Percentiles rank a stretch among this genome's conserved stretches.
phyloP scores from a whole-genome alignment of 768 basidiomycete genomes.

The Arthromyces matolae region DNA sequence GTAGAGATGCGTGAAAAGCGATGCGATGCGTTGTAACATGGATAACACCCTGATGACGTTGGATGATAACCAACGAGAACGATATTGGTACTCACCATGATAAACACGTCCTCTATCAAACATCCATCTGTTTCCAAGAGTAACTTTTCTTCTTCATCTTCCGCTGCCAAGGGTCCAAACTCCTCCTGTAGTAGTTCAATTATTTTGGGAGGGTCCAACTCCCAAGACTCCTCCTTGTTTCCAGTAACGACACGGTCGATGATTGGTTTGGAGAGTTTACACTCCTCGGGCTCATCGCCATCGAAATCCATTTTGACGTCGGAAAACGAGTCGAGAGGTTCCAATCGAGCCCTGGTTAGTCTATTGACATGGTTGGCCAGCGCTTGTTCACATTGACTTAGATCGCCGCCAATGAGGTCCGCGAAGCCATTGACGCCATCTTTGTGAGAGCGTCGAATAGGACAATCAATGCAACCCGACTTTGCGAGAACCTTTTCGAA shows the following conservation, averaged over 20 bases:
- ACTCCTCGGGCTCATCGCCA: neutral
- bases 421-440: slow-evolving; percentile 33
- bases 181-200: slow-evolving; percentile 50
- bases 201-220: slow-evolving; percentile 44
- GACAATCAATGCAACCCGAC: slow-evolving; percentile 21
- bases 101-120: slow-evolving; percentile 44
- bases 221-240: slow-evolving; percentile 25
- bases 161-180: slow-evolving; percentile 48
- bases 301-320: neutral
- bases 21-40: slow-evolving; percentile 65
- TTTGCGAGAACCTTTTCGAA: slow-evolving; percentile 33
- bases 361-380: slow-evolving; percentile 33
- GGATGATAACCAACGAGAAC: neutral
- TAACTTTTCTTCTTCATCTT: slow-evolving; percentile 45
- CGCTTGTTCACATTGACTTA: slow-evolving; percentile 31
- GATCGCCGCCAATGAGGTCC: slow-evolving; percentile 40
- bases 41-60: slow-evolving; percentile 43
- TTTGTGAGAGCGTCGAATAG: slow-evolving; percentile 8
- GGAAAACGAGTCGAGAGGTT: slow-evolving; percentile 19
- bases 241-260: slow-evolving; percentile 23
- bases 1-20: slow-evolving; percentile 61
- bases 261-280: slow-evolving; percentile 8
- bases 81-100: slow-evolving; percentile 33
- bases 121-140: slow-evolving; percentile 51
- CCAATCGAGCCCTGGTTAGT: slow-evolving; percentile 34